phyloP scores from a whole-genome alignment of 345 rosid species.

The Moringa oleifera region DNA sequence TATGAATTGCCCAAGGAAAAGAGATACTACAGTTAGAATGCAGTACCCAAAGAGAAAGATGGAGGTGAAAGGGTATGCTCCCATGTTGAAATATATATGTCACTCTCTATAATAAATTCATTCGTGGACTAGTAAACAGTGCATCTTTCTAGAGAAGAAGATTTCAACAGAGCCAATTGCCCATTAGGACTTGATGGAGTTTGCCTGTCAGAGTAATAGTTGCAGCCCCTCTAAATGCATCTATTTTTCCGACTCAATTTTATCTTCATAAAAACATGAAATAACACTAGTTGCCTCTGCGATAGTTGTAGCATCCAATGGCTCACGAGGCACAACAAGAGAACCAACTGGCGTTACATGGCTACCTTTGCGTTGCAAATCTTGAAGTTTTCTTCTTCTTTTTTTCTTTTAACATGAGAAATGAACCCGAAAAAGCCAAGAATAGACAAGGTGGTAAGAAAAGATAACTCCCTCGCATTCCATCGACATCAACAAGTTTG shows the following conservation, averaged over 20 bases:
- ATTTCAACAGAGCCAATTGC: conserved; percentile 84
- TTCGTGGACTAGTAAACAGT: conserved; percentile 43
- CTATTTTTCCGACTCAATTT: conserved; percentile 77
- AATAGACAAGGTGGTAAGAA: too few species aligned
- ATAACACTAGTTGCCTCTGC: conserved; percentile 74
- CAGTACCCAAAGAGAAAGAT: conserved; percentile 70
- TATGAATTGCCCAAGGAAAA: conserved; percentile 71
- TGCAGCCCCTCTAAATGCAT: conserved; percentile 73
- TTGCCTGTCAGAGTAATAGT: conserved; percentile 70
- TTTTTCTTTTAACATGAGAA: too few species aligned
- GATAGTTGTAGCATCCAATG: conserved; percentile 74
- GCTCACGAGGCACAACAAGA: conserved; percentile 73
- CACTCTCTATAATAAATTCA: conserved; percentile 66
- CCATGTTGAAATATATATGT: conserved; percentile 71
- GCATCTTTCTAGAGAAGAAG: conserved; percentile 76
- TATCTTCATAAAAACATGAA: conserved; percentile 79
- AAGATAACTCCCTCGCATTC: conserved; percentile 74
- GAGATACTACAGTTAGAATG: conserved; percentile 58
- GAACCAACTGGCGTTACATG: conserved; percentile 71
- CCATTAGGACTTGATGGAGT: conserved; percentile 85
- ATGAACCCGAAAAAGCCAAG: too few species aligned
- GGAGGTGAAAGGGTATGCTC: conserved; percentile 81
- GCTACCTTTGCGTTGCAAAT: conserved; percentile 50
- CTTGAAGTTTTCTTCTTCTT: too few species aligned
- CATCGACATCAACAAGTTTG: conserved; percentile 73